These are phyloP conservation scores for Nicotiana otophora DNA, from an alignment of 257 asterid species.

Conservation along the genomic window DNA sequence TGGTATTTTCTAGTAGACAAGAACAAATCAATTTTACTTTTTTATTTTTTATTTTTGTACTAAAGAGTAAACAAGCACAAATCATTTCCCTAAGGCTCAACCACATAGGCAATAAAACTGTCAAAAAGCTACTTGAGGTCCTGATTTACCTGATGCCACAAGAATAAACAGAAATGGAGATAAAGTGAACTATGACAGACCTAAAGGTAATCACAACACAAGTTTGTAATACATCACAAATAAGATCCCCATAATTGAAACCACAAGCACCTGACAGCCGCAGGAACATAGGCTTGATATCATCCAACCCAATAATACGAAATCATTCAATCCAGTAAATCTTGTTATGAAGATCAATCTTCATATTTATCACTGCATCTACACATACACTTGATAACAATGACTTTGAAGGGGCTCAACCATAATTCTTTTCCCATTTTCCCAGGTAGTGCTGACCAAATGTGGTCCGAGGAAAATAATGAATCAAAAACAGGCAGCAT, in stretches of 20 bases:
- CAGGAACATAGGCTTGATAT: neutral
- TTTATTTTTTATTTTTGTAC: too few relatives aligned
- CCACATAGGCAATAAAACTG: neutral
- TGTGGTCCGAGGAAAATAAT: neutral
- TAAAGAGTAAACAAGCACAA: neutral
- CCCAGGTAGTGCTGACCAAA: neutral
- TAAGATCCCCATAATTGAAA: neutral
- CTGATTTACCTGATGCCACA: constrained; percentile 1
- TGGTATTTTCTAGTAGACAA: neutral
- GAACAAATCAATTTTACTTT: neutral
- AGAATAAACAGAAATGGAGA: neutral
- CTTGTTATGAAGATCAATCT: neutral
- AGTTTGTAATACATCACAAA: neutral
- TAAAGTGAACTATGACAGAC: neutral
- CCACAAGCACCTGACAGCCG: neutral
- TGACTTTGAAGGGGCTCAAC: constrained; percentile 3
- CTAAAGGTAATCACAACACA: neutral
- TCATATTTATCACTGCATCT: neutral
- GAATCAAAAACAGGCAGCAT: neutral
- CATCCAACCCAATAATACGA: neutral
- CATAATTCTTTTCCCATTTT: neutral
- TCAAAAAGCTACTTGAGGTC: neutral
- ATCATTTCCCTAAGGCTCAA: neutral
- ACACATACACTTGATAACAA: neutral
- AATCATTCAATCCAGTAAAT: neutral